phyloP scores from a whole-genome alignment of 2,329 filamentous ascomycete species.

The Teratosphaeria zuluensis region DNA sequence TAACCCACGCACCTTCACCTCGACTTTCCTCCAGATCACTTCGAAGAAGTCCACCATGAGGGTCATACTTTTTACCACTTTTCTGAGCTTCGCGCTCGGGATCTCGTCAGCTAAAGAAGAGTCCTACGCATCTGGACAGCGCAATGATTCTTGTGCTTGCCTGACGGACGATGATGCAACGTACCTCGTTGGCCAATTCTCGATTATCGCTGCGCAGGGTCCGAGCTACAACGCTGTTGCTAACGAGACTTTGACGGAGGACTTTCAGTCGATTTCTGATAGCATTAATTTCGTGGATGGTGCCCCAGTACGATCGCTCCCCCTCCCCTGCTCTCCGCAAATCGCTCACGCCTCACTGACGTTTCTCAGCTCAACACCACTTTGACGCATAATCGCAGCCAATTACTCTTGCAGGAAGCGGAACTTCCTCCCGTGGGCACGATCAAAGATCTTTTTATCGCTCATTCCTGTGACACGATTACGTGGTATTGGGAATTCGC shows the following conservation, averaged over 20 bases:
- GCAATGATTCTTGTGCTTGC: neutral
- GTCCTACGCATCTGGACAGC: neutral
- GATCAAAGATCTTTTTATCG: slow-evolving; percentile 10
- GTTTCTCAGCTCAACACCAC: neutral
- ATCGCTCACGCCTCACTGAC: neutral
- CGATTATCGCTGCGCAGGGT: neutral
- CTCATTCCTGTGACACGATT: slow-evolving; percentile 12
- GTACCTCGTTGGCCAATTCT: neutral
- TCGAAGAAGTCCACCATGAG: neutral
- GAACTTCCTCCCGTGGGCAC: slow-evolving; percentile 3
- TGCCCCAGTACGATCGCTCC: neutral
- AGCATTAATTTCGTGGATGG: neutral
- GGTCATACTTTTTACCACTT: neutral
- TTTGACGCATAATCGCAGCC: neutral
- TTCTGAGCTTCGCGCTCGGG: neutral
- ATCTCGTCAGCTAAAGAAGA: neutral
- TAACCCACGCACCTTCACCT: too few relatives aligned
- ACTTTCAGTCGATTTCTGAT: neutral
- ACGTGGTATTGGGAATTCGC: slow-evolving; percentile 15
- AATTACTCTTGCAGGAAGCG: slow-evolving; percentile 11
- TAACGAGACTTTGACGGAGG: neutral
- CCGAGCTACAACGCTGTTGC: neutral
- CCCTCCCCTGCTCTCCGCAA: neutral
- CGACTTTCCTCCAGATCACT: too few relatives aligned
- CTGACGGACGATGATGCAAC: neutral